phyloP scores from a whole-genome alignment of 2,329 filamentous ascomycete genomes.

The Fusarium sarcochroum region DNA sequence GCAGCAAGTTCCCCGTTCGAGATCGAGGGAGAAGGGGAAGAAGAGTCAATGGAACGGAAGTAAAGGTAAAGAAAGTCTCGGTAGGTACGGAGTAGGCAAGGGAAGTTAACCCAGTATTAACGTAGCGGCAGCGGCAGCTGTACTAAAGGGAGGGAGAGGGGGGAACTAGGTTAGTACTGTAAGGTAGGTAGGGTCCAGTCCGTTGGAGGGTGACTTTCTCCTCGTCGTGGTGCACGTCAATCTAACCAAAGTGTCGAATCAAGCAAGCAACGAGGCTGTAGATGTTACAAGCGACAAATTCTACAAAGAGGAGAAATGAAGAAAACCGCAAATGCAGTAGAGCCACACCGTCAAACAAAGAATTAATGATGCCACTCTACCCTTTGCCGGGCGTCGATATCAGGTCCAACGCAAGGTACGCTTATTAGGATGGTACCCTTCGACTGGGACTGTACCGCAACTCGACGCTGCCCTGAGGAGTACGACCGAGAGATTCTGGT shows the following conservation, averaged over 20 bases:
- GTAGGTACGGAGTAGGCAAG: constrained; percentile 7
- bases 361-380: constrained; percentile 35
- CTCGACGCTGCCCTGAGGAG: constrained; percentile 25
- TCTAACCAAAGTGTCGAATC: constrained; percentile 23
- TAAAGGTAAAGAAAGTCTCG: not conserved
- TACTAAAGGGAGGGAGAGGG: constrained; percentile 19
- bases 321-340: constrained; percentile 7
- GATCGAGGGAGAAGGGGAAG: not conserved
- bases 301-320: constrained; percentile 11
- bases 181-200: constrained; percentile 8
- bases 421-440: constrained; percentile 7
- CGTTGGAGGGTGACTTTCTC: constrained; percentile 4
- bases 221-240: constrained; percentile 11
- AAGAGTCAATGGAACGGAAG: constrained; percentile 10
- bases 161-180: constrained; percentile 1
- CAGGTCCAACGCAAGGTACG: constrained; percentile 8
- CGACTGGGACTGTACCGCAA: not conserved
- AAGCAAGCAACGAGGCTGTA: constrained; percentile 5
- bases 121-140: constrained; percentile 1
- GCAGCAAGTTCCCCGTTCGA: no score
- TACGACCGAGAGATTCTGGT: constrained; percentile 29
- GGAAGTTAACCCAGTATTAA: constrained; percentile 8
- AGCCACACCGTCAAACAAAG: constrained; percentile 32
- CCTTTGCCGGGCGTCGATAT: constrained; percentile 24
- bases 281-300: constrained; percentile 1